A percentile compares a stretch with the other conserved stretches of the same genome.
Conservation (phyloP, 192 early-diverging fungal genomes). For the Coemansia sp. region DNA sequence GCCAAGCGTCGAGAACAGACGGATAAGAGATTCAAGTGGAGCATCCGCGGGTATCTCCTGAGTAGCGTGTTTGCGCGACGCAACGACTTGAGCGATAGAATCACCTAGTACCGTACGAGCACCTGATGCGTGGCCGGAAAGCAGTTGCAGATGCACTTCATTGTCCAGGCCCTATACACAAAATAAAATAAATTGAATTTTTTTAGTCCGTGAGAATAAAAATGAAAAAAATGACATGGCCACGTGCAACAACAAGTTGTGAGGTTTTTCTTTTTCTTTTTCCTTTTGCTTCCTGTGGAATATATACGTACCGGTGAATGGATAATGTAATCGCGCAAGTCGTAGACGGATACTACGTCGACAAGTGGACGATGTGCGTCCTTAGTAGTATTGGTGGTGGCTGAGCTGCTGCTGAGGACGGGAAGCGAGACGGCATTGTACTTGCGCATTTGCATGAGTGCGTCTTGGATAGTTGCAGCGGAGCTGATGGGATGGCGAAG, state of each 20-base stretch:
- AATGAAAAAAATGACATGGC: neutral
- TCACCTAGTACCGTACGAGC: conserved; percentile 32
- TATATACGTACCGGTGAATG: conserved; percentile 26
- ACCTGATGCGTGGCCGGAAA: conserved; percentile 41
- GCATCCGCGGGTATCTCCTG: conserved; percentile 33
- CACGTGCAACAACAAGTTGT: too few relatives aligned
- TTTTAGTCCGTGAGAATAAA: neutral
- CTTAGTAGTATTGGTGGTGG: neutral
- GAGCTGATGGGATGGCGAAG: conserved; percentile 29
- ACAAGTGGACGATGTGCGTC: conserved; percentile 15
- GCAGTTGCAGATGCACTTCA: conserved; percentile 46
- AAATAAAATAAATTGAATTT: neutral
- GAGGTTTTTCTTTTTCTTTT: too few relatives aligned
- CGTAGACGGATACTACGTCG: conserved; percentile 53
- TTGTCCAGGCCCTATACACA: conserved; percentile 33
- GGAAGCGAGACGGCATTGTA: conserved; percentile 49
- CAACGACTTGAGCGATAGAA: conserved; percentile 38
- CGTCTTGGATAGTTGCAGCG: conserved; percentile 21
- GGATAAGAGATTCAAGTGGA: conserved; percentile 39
- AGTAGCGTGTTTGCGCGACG: conserved; percentile 45
- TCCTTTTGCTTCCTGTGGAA: too few relatives aligned
- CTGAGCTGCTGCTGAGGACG: conserved; percentile 25
- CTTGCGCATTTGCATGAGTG: conserved; percentile 36
- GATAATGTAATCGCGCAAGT: conserved; percentile 50
- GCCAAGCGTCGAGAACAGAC: conserved; percentile 31